Base-by-base conservation (phyloP, 1,139 yeast species). In the Taphrina flavorubra region DNA sequence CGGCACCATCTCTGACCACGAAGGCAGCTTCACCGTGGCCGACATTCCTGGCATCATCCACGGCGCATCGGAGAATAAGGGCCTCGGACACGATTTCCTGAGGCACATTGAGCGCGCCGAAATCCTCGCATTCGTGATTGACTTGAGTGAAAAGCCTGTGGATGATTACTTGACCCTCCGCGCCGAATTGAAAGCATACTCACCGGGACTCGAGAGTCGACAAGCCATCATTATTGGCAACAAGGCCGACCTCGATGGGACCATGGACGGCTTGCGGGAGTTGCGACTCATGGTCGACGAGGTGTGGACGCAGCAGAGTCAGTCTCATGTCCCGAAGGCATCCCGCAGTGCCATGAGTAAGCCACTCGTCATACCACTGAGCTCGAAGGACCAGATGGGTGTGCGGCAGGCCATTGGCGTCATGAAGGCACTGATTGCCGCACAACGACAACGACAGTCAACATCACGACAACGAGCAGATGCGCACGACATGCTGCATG, bases 11-110 rank as follows among this genome's bases (percentile, higher is more conserved):
- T 16, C 62, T 11, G 37, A 42, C 16, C 84, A 88, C 0, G 84
- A 84, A 71, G 88, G 91, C 0, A 53, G 55, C 16, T 92, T 92
- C 76, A 90, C 97, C 0, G 98, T 94, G 0, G 98, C 98, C 0
- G 99, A 94, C 79, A 94, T 94, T 71, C 99, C 99, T 0, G 99
- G 99, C 13, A 90, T 94, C 67, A 89, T 94, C 69, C 83, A 86
- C 75, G 98, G 96, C 10, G 98, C 99, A 0, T 74, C 75, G 51
- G 81, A 87, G 55, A 90, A 92, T 75, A 87, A 84, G 75, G 99
- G 99, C 1, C 88, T 94, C 90, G 99, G 99, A 0, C 82, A 91
- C 63, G 97, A 92, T 72, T 94, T 94, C 77, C 79, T 94, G 72
- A 83, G 97, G 70, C 99, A 94, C 76, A 86, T 94, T 66, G 99